phyloP scores from a whole-genome alignment of 177 flowering plant genomes.

The Vitis hybrid region DNA sequence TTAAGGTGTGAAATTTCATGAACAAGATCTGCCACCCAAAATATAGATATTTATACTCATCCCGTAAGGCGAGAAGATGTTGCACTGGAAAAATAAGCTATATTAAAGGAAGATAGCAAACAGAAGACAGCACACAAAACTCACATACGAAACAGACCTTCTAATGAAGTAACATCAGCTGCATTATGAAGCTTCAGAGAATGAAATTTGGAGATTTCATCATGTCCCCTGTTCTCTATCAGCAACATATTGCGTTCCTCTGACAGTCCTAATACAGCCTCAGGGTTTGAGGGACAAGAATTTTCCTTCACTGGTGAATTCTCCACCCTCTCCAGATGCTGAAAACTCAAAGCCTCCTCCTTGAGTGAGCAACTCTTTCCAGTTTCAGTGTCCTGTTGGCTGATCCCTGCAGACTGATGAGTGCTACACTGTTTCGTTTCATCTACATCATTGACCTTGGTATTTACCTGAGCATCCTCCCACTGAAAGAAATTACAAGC shows the following conservation, averaged over 20 bases:
- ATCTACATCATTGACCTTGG: constrained; percentile 1
- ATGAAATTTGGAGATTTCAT: background rate
- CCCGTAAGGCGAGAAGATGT: background rate
- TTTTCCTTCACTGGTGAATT: background rate
- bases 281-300: background rate
- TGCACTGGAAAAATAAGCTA: background rate
- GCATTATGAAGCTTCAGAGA: background rate
- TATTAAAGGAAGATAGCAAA: background rate
- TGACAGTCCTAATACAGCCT: background rate
- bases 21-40: background rate
- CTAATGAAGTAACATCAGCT: background rate
- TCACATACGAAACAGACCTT: background rate
- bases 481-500: constrained; percentile 28
- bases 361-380: background rate
- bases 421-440: background rate
- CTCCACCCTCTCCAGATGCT: background rate
- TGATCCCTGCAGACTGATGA: background rate
- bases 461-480: constrained; percentile 9
- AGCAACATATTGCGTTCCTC: background rate
- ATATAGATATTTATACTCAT: too few species aligned
- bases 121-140: background rate
- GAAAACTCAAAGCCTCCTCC: background rate
- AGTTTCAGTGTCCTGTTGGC: background rate
- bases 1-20: background rate
- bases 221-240: background rate